Percentiles rank a stretch among this genome's conserved stretches.
These are phyloP conservation scores for Pholiota microspora DNA, from an alignment of 768 basidiomycete species.

Conservation along the genomic window DNA sequence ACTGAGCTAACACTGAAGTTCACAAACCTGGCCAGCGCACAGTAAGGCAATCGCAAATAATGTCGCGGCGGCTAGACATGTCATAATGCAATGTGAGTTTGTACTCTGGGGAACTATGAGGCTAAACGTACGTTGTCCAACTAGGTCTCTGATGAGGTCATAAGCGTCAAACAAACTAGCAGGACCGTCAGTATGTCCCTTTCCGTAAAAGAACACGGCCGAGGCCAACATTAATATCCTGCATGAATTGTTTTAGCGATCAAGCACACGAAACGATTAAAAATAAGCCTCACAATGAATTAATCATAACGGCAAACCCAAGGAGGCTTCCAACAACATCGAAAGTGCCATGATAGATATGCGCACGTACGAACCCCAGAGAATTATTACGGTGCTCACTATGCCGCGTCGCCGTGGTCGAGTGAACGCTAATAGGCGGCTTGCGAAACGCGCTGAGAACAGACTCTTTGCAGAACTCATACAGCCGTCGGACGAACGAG, in stretches of 20 bases:
- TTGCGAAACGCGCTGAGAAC: conserved; percentile 34
- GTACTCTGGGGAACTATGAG: too few relatives aligned
- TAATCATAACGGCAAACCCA: conserved; percentile 86
- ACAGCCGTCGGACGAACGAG: conserved; percentile 13
- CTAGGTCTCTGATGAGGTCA: conserved; percentile 58
- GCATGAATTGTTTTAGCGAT: conserved; percentile 2
- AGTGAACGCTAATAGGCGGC: conserved; percentile 31
- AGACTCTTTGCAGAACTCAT: conserved; percentile 21
- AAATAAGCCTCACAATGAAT: conserved; percentile 60
- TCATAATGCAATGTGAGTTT: too few relatives aligned
- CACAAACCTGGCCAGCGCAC: conserved; percentile 68
- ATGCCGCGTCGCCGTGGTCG: conserved; percentile 41
- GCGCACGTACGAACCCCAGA: conserved; percentile 53
- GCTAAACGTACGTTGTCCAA: conserved; percentile 60
- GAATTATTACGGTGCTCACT: conserved; percentile 56
- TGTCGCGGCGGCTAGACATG: conserved; percentile 68
- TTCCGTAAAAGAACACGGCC: conserved; percentile 71
- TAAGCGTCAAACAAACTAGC: conserved; percentile 87
- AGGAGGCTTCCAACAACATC: conserved; percentile 72
- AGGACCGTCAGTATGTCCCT: conserved; percentile 30
- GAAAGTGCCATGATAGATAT: conserved; percentile 62
- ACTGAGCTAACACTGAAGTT: background rate
- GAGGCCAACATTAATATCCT: conserved; percentile 83
- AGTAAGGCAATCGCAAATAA: conserved; percentile 87
- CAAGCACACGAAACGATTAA: conserved; percentile 3